These are phyloP conservation scores for Colletotrichum tropicale DNA, from an alignment of 2,329 filamentous ascomycete genomes.

Conservation along the genomic window DNA sequence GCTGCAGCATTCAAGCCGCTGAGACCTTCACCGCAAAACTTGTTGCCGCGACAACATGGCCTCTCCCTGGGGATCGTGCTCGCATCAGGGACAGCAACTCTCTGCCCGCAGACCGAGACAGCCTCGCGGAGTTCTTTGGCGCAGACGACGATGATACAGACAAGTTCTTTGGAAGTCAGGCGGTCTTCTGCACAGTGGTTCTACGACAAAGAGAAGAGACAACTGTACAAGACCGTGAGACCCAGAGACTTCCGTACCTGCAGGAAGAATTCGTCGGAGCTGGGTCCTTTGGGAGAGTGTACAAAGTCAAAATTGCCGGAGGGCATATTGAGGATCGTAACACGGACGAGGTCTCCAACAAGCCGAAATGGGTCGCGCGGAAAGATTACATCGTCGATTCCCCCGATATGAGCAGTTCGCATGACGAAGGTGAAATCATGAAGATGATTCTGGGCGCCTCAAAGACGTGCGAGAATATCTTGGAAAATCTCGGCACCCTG, in stretches of 20 bases:
- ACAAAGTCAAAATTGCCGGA: conserved; percentile 32
- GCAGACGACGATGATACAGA: too few species aligned
- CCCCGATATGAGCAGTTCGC: too few species aligned
- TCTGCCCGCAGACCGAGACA: too few species aligned
- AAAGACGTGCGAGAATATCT: conserved; percentile 35
- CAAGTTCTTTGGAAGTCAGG: not conserved
- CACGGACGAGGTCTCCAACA: conserved; percentile 19
- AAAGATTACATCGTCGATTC: conserved; percentile 43
- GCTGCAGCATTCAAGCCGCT: too few species aligned
- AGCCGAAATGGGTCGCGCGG: conserved; percentile 30
- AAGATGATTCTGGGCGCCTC: conserved; percentile 35
- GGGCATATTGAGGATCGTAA: conserved; percentile 34
- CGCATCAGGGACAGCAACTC: too few species aligned
- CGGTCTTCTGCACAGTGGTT: not conserved
- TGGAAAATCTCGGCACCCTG: conserved; percentile 39
- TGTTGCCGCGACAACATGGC: too few species aligned
- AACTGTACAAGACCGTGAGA: not conserved
- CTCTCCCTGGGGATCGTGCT: too few species aligned
- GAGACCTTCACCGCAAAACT: too few species aligned
- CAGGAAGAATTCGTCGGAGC: too few species aligned
- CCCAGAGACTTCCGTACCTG: not conserved
- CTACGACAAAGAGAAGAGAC: not conserved
- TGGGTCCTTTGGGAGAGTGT: conserved; percentile 36
- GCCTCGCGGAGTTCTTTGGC: too few species aligned
- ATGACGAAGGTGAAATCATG: conserved; percentile 37